These are phyloP conservation scores for Colletotrichum sp. DNA, from an alignment of 2,329 filamentous ascomycete species.

Conservation along the genomic window DNA sequence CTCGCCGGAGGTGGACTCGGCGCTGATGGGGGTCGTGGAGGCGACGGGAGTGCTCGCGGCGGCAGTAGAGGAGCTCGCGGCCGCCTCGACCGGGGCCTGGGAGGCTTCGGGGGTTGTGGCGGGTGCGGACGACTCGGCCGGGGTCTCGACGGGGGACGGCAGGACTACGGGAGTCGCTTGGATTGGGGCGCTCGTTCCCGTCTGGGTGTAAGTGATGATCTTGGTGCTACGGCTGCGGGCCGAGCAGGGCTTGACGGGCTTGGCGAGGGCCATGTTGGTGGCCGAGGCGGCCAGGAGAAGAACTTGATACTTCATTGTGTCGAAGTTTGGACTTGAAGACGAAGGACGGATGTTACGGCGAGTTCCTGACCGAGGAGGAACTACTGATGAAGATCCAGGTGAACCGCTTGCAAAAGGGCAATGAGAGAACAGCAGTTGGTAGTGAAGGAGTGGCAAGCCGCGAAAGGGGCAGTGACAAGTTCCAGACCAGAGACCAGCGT, in stretches of 20 bases:
- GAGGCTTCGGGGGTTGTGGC: background rate
- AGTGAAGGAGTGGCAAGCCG: constrained; percentile 6
- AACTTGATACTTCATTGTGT: constrained; percentile 22
- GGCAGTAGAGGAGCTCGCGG: background rate
- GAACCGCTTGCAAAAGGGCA: background rate
- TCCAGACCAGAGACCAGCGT: constrained; percentile 15
- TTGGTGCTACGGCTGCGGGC: background rate
- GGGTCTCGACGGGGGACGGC: background rate
- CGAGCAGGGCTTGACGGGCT: constrained; percentile 1
- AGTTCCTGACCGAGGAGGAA: background rate
- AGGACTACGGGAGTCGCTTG: background rate
- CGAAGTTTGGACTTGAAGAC: background rate
- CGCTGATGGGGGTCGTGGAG: background rate
- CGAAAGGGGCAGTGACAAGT: background rate
- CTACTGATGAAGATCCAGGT: background rate
- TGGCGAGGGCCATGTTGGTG: constrained; percentile 17
- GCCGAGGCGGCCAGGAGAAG: constrained; percentile 20
- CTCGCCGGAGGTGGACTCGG: constrained; percentile 30
- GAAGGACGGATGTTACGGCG: background rate
- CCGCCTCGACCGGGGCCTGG: background rate
- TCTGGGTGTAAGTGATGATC: background rate
- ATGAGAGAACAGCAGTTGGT: background rate
- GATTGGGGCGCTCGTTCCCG: background rate
- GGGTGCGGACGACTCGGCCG: background rate
- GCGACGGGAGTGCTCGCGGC: background rate